phyloP scores from a whole-genome alignment of 129 eudicot genomes.

The Arctium minus region DNA sequence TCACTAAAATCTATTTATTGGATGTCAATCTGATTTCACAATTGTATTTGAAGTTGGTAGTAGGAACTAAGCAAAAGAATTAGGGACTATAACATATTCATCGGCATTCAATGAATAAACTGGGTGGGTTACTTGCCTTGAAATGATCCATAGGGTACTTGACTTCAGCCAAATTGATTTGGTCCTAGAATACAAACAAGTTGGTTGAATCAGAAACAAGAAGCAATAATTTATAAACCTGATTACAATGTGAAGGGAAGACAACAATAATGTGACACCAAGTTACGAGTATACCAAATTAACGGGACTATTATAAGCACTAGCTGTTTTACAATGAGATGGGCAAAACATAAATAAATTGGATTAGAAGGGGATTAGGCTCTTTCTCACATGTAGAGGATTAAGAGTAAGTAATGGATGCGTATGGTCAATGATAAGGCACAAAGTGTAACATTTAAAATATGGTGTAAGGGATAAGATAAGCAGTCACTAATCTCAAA shows the following conservation, averaged over 20 bases:
- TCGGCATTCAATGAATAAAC: neutral
- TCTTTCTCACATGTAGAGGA: neutral
- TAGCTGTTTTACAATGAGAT: neutral
- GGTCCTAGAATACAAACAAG: conserved; percentile 62
- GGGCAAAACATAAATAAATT: neutral
- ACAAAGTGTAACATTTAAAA: too few relatives aligned
- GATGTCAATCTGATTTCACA: neutral
- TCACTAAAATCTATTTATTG: neutral
- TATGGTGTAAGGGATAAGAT: neutral
- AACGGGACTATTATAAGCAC: neutral
- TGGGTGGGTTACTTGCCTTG: conserved; percentile 46
- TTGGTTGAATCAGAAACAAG: conserved; percentile 6
- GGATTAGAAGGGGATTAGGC: neutral
- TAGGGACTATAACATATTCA: neutral
- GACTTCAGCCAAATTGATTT: conserved; percentile 71
- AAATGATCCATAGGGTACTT: conserved; percentile 86
- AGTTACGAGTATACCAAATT: neutral
- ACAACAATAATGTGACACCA: neutral
- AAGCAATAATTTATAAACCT: neutral
- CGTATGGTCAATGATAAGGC: neutral
- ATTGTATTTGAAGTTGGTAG: neutral
- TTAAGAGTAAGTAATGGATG: neutral
- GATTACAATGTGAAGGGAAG: neutral
- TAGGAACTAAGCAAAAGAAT: conserved; percentile 3
- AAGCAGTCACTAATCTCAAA: neutral